phyloP scores from a whole-genome alignment of 495 filamentous ascomycete species.

The Amniculicola lignicola region DNA sequence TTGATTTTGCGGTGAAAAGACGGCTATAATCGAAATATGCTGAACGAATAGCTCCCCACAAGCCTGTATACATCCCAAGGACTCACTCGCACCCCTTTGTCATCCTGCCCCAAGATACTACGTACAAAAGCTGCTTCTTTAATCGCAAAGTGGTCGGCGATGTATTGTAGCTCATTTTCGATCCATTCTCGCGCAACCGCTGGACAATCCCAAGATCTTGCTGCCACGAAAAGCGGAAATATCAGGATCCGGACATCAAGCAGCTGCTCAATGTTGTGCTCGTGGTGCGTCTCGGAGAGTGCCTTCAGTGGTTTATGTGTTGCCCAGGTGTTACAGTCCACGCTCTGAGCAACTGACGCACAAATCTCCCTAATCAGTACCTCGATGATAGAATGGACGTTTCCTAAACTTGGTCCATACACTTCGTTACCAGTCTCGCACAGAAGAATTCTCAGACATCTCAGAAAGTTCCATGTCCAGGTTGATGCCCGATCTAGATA shows the following conservation, averaged over 20 bases:
- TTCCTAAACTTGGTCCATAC: background rate
- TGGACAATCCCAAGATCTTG: slow-evolving; percentile 10
- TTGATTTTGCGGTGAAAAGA: no score
- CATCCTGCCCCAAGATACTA: slow-evolving; percentile 29
- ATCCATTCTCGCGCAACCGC: slow-evolving; percentile 33
- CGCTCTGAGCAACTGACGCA: slow-evolving; percentile 36
- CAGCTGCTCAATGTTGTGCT: slow-evolving; percentile 20
- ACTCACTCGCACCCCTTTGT: slow-evolving; percentile 5
- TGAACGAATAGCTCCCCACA: slow-evolving; percentile 44
- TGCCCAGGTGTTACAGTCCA: slow-evolving; percentile 15
- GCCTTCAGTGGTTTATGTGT: background rate
- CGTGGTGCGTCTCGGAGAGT: background rate
- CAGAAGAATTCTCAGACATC: slow-evolving; percentile 37
- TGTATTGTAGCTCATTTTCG: slow-evolving; percentile 32
- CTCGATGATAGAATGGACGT: slow-evolving; percentile 12
- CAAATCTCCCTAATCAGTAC: slow-evolving; percentile 36
- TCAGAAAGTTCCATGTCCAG: slow-evolving; percentile 36
- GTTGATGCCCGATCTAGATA: slow-evolving; percentile 34
- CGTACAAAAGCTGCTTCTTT: slow-evolving; percentile 34
- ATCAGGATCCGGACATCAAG: slow-evolving; percentile 36
- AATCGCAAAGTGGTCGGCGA: slow-evolving; percentile 35
- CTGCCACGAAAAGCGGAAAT: slow-evolving; percentile 39
- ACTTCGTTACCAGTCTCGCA: slow-evolving; percentile 28
- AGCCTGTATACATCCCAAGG: slow-evolving; percentile 41
- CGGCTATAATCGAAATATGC: no score